A percentile compares a stretch with the other conserved stretches of the same genome.
Evolutionary conservation across 495 filamentous ascomycete species (phyloP).

Genomic region (Rusavskia elegans): DNA sequence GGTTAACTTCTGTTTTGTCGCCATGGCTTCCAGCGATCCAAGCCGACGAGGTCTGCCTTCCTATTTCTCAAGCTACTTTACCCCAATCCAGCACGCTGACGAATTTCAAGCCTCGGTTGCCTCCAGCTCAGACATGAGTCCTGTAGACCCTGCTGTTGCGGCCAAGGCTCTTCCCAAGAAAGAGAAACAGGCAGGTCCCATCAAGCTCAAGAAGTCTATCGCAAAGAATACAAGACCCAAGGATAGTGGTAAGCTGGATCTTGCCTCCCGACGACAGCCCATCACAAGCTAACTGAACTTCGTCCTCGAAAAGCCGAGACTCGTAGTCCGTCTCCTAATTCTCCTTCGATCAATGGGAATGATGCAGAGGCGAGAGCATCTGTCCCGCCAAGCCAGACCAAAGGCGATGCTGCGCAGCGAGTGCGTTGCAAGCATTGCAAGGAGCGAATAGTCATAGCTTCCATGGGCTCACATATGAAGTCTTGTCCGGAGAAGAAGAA

Average conservation of each 20-base stretch:
- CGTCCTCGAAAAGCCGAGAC: conserved; percentile 1
- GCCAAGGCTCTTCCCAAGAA: conserved; percentile 46
- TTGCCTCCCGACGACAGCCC: conserved; percentile 15
- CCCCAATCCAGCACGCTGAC: background rate
- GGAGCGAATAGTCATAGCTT: conserved; percentile 47
- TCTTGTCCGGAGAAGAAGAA: conserved; percentile 55
- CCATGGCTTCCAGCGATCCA: conserved; percentile 13
- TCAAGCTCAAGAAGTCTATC: conserved; percentile 51
- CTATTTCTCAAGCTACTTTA: background rate
- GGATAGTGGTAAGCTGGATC: conserved; percentile 33
- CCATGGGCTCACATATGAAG: conserved; percentile 47
- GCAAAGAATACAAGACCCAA: conserved; percentile 28
- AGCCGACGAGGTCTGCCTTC: conserved; percentile 10
- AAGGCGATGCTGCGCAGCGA: conserved; percentile 49
- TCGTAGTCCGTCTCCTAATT: conserved; percentile 25
- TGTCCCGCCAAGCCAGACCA: conserved; percentile 59
- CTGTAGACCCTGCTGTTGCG: conserved; percentile 29
- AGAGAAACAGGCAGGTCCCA: conserved; percentile 35
- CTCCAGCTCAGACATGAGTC: conserved; percentile 23
- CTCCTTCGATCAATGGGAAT: conserved; percentile 54
- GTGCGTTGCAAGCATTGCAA: conserved; percentile 75
- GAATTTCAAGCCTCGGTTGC: conserved; percentile 13
- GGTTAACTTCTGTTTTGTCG: background rate
- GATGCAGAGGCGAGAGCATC: conserved; percentile 51
- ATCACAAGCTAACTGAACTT: background rate